A percentile compares a stretch with the other conserved stretches of the same genome.
Conservation (phyloP, 768 basidiomycete species). For the Mrakia gelida region DNA sequence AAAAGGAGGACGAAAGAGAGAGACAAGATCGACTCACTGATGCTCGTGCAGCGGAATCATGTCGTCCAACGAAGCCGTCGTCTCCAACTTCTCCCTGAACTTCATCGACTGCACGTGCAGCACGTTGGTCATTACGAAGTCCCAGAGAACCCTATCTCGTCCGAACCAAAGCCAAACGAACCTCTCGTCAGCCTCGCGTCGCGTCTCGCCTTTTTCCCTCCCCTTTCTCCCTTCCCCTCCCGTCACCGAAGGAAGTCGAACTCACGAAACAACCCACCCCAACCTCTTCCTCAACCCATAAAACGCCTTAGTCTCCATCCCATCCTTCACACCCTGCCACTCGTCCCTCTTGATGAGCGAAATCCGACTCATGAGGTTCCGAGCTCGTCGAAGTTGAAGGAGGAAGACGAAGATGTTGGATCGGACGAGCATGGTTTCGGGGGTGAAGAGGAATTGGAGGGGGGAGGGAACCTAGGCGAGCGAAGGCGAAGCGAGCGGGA, state of each 20-base stretch:
- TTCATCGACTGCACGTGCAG: conserved; percentile 31
- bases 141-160: conserved; percentile 32
- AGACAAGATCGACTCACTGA: conserved; percentile 34
- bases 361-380: conserved; percentile 27
- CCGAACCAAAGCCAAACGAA: not conserved
- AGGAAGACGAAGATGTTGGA: conserved; percentile 38
- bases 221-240: no score
- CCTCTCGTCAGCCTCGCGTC: not conserved
- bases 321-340: conserved; percentile 16
- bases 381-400: conserved; percentile 36
- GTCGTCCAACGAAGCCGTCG: conserved; percentile 33
- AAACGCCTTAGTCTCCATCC: not conserved
- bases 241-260: no score
- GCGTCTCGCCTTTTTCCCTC: no score
- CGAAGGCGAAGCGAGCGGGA: not conserved
- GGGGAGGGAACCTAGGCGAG: conserved; percentile 38
- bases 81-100: conserved; percentile 31
- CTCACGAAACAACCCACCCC: conserved; percentile 36
- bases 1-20: not conserved
- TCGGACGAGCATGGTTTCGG: conserved; percentile 37
- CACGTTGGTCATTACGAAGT: conserved; percentile 35
- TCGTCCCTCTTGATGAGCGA: conserved; percentile 14
- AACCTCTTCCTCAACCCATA: conserved; percentile 29
- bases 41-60: conserved; percentile 38
- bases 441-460: conserved; percentile 39